Base-by-base conservation (phyloP, 345 rosid genomes). In the Luvunga scandens region DNA sequence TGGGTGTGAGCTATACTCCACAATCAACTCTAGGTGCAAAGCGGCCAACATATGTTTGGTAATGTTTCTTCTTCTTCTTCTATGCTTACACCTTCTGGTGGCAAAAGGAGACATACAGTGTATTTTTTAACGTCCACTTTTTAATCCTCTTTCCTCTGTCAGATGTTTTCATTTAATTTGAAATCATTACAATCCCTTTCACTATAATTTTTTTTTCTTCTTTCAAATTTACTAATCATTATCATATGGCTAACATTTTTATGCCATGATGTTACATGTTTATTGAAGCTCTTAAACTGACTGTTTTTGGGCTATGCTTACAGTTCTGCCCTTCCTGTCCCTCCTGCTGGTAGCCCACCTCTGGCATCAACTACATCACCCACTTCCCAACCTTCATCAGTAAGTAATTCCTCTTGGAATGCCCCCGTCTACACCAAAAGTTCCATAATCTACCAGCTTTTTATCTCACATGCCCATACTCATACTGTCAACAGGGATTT, bases 311-410 rank as follows among this genome's bases (percentile, higher is more conserved):
- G 70, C 72, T 85, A 75, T 81, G 94, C 98, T 71, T 96, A 92
- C 59, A 84, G 81, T 82, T 79, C 99, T 45, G 83, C 88, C 71
- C 81, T 96, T 85, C 99, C 99, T 1, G 98, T 94, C 77, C 99
- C 89, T 80, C 57, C 22, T 18, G 84, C 84, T 72, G 82, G 77
- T 63, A 90, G 94, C 72, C 91, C 92, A 76, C 83, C 88, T 62
- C 31, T 84, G 81, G 83, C 88, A 63, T 66, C 92, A 65, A 69
- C 91, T 62, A 25, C 90, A 70, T 73, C 95, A 38, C 62, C 87
- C 78, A 71, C 81, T 62, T 79, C 84, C 45, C 91, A 75, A 79
- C 83, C 93, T 76, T 82, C 91, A 66, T 89, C 83, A 79, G 84
- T 86, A 76, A 28, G 84, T 86, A 79, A 25, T 86, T 77, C 97